A percentile compares a stretch with the other conserved stretches of the same genome.
Evolutionary conservation across 73 alveolate genomes (phyloP).

Genomic region (Tetrahymena malaccensis): DNA sequence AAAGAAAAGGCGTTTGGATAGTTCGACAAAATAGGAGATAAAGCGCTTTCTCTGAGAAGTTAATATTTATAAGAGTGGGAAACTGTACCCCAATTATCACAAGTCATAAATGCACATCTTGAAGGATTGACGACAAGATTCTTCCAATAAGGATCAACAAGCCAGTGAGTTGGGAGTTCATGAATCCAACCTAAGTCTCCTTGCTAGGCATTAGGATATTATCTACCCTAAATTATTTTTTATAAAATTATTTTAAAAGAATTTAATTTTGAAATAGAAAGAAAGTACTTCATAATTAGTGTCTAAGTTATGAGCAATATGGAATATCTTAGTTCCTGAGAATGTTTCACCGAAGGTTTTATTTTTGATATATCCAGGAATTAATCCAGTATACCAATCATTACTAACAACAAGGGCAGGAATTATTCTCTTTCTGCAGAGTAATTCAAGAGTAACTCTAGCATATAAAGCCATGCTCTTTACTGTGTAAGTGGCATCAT

Average conservation of each 20-base stretch:
- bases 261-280: not conserved
- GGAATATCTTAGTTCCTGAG: constrained; percentile 91
- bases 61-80: constrained; percentile 90
- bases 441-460: constrained; percentile 87
- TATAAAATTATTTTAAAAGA: not conserved
- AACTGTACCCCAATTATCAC: constrained; percentile 99
- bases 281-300: constrained; percentile 88
- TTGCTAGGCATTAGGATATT: constrained; percentile 71
- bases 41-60: constrained; percentile 75
- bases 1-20: constrained; percentile 85
- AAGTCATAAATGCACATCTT: constrained; percentile 86
- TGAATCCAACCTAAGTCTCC: constrained; percentile 81
- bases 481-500: constrained; percentile 34
- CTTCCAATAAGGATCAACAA: constrained; percentile 91
- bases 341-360: constrained; percentile 86
- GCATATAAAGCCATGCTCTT: constrained; percentile 68
- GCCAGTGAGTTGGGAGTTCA: constrained; percentile 81
- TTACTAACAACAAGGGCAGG: constrained; percentile 90
- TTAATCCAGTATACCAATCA: constrained; percentile 97
- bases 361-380: constrained; percentile 89
- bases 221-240: constrained; percentile 49
- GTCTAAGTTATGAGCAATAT: constrained; percentile 92
- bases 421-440: constrained; percentile 63
- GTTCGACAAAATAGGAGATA: constrained; percentile 57
- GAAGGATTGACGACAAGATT: constrained; percentile 89